Evolutionary conservation across 2,329 filamentous ascomycete genomes (phyloP).

Genomic region (Aaosphaeria arxii): DNA sequence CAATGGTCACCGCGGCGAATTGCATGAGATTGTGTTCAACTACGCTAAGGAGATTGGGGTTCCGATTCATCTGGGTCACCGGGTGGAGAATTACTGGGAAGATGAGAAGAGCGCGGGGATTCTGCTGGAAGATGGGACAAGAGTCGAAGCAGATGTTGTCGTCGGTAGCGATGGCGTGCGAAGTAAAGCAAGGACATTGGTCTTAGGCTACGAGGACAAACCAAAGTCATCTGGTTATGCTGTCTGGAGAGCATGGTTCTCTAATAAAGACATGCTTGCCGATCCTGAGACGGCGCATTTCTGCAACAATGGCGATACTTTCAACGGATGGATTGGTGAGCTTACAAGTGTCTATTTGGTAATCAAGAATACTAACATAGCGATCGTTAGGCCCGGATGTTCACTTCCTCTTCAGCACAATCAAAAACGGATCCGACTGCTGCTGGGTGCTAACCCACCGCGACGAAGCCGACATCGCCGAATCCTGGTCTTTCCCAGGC

Average conservation of each 20-base stretch:
- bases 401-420: conserved; percentile 37
- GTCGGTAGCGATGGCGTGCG: conserved; percentile 55
- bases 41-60: conserved; percentile 56
- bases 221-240: conserved; percentile 55
- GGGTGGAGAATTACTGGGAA: conserved; percentile 56
- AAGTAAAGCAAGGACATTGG: conserved; percentile 49
- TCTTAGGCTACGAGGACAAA: conserved; percentile 52
- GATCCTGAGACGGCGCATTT: conserved; percentile 37
- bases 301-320: conserved; percentile 37
- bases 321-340: conserved; percentile 37
- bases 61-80: conserved; percentile 53
- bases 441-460: conserved; percentile 37
- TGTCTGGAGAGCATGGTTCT: conserved; percentile 50
- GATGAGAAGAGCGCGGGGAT: conserved; percentile 51
- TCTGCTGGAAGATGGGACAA: conserved; percentile 48
- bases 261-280: conserved; percentile 36
- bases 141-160: conserved; percentile 48
- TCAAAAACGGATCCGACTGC: conserved; percentile 35
- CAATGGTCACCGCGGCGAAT: conserved; percentile 60
- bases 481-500: conserved; percentile 36
- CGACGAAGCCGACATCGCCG: conserved; percentile 33
- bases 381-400: conserved; percentile 27
- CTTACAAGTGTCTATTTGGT: not conserved
- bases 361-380: not conserved
- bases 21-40: conserved; percentile 59